phyloP scores from a whole-genome alignment of 108 stramenopile species.

The Cyclotella baltica region DNA sequence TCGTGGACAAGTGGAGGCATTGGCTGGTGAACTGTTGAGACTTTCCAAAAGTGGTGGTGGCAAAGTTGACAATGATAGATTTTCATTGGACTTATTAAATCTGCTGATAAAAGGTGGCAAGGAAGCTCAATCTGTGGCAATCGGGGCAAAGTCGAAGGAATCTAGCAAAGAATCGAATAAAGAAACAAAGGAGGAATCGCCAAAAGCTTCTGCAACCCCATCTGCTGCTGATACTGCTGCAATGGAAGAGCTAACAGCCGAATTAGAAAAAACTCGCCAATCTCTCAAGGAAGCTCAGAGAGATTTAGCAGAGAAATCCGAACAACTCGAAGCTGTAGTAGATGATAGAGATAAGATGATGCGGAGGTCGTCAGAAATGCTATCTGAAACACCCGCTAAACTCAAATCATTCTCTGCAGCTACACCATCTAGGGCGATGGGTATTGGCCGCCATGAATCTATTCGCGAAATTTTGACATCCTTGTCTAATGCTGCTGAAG shows the following conservation, averaged over 20 bases:
- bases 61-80: slow-evolving; percentile 50
- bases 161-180: background rate
- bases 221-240: background rate
- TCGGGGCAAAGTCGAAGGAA: slow-evolving; percentile 11
- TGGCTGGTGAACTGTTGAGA: slow-evolving; percentile 68
- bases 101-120: slow-evolving; percentile 54
- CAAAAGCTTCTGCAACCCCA: no score
- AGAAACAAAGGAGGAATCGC: background rate
- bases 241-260: slow-evolving; percentile 25
- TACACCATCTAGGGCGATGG: slow-evolving; percentile 58
- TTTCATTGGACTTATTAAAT: slow-evolving; percentile 54
- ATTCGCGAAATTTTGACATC: slow-evolving; percentile 46
- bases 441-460: slow-evolving; percentile 47
- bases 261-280: slow-evolving; percentile 29
- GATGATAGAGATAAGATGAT: slow-evolving; percentile 34
- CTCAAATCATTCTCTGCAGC: slow-evolving; percentile 19
- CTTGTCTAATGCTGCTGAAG: slow-evolving; percentile 27
- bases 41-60: slow-evolving; percentile 40
- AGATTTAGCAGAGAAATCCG: slow-evolving; percentile 40
- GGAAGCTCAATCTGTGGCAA: slow-evolving; percentile 24
- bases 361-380: background rate
- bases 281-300: slow-evolving; percentile 34
- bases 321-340: slow-evolving; percentile 40
- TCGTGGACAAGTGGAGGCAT: slow-evolving; percentile 50
- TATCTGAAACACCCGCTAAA: slow-evolving; percentile 41